Evolutionary conservation across 2,329 filamentous ascomycete species (phyloP).

Genomic region (Pseudogymnoascus sp.): DNA sequence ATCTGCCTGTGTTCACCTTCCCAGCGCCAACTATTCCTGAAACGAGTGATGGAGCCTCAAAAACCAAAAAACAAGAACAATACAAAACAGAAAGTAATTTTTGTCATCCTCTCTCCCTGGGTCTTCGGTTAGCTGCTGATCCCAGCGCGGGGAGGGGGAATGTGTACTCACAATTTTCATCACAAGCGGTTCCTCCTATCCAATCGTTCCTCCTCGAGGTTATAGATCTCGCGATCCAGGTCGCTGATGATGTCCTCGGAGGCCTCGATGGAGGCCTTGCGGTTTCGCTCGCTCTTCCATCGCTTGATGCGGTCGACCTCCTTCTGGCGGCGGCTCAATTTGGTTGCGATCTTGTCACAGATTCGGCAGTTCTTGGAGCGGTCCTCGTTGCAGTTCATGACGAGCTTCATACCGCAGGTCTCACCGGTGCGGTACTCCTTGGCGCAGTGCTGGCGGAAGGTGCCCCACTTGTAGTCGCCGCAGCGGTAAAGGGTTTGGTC

Average conservation of each 20-base stretch:
- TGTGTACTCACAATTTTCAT: background rate
- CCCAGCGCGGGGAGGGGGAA: background rate
- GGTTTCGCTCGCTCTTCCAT: slow-evolving; percentile 57
- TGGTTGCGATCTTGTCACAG: slow-evolving; percentile 85
- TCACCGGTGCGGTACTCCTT: slow-evolving; percentile 94
- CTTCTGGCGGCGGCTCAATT: slow-evolving; percentile 66
- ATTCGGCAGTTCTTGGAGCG: slow-evolving; percentile 62
- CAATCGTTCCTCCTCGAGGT: slow-evolving; percentile 37
- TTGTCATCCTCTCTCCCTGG: background rate
- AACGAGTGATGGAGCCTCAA: slow-evolving; percentile 4
- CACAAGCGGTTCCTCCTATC: slow-evolving; percentile 20
- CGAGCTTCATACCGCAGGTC: slow-evolving; percentile 88
- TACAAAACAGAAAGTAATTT: slow-evolving; percentile 3
- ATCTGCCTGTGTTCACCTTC: slow-evolving; percentile 2
- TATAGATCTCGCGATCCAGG: slow-evolving; percentile 52
- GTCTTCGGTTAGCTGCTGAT: background rate
- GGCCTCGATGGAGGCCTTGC: slow-evolving; percentile 63
- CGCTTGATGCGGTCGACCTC: slow-evolving; percentile 68
- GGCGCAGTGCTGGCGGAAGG: slow-evolving; percentile 86
- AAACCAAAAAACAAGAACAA: background rate
- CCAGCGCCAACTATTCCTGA: slow-evolving; percentile 3
- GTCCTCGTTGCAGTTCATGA: slow-evolving; percentile 64
- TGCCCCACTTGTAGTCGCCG: slow-evolving; percentile 91
- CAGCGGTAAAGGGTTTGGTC: slow-evolving; percentile 80
- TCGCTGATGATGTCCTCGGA: slow-evolving; percentile 63